Evolutionary conservation across 2,329 filamentous ascomycete species (phyloP).

Genomic region (Onygenales sp.): DNA sequence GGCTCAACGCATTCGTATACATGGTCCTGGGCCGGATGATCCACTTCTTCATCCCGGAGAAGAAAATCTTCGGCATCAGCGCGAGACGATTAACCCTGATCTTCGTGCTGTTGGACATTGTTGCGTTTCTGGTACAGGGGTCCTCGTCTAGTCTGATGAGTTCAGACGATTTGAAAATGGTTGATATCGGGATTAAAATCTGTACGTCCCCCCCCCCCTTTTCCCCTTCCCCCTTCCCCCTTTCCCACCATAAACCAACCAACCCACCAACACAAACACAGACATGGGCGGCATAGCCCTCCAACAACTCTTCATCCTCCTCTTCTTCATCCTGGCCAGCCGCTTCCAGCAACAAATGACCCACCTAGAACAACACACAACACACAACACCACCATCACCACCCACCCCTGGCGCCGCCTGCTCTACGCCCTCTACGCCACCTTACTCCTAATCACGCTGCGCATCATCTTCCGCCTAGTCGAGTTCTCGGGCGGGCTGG

Average conservation of each 20-base stretch:
- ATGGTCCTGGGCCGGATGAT: slow-evolving; percentile 40
- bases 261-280: not conserved
- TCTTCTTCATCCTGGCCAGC: slow-evolving; percentile 41
- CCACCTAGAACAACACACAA: slow-evolving; percentile 21
- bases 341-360: slow-evolving; percentile 39
- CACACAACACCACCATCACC: slow-evolving; percentile 25
- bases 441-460: slow-evolving; percentile 39
- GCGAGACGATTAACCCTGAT: slow-evolving; percentile 27
- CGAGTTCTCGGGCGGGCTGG: slow-evolving; percentile 48
- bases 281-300: slow-evolving; percentile 31
- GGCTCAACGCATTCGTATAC: slow-evolving; percentile 40
- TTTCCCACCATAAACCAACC: no score
- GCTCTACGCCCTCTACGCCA: slow-evolving; percentile 44
- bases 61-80: slow-evolving; percentile 28
- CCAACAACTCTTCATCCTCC: slow-evolving; percentile 44
- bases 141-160: slow-evolving; percentile 13
- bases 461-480: slow-evolving; percentile 50
- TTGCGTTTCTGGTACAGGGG: slow-evolving; percentile 16
- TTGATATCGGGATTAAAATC: slow-evolving; percentile 16
- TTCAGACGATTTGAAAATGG: slow-evolving; percentile 7
- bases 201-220: slow-evolving; percentile 9
- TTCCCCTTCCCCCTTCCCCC: no score
- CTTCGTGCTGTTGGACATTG: slow-evolving; percentile 35
- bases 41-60: slow-evolving; percentile 33
- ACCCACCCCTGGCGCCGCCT: slow-evolving; percentile 23